Conservation (phyloP, 805 yeast genomes). For the Yarrowia sp. region DNA sequence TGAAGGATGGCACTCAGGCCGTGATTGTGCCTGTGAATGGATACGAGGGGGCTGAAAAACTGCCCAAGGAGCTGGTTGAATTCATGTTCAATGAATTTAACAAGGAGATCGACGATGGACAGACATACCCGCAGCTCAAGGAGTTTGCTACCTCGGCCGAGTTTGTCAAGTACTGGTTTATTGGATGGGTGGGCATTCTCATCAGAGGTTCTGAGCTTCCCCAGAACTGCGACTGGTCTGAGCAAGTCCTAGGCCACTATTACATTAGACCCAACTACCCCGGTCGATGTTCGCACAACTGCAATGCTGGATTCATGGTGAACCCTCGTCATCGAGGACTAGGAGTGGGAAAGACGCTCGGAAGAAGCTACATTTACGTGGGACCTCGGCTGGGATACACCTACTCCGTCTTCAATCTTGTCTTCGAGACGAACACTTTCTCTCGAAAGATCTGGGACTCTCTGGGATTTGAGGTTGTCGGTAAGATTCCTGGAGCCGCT, state of each 20-base stretch:
- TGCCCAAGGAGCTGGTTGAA: conserved; percentile 75
- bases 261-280: conserved; percentile 85
- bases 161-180: conserved; percentile 85
- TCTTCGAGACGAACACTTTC: conserved; percentile 85
- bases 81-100: conserved; percentile 89
- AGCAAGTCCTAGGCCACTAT: conserved; percentile 85
- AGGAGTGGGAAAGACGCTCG: conserved; percentile 83
- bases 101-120: conserved; percentile 86
- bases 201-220: conserved; percentile 37
- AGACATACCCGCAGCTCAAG: conserved; percentile 82
- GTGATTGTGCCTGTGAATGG: conserved; percentile 1
- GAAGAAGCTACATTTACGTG: conserved; percentile 85
- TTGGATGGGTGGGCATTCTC: conserved; percentile 69
- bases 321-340: conserved; percentile 90
- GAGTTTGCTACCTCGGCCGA: conserved; percentile 63
- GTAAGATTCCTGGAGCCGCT: conserved; percentile 81
- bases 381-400: conserved; percentile 86
- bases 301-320: conserved; percentile 83
- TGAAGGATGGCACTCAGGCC: conserved; percentile 3
- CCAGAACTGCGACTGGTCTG: conserved; percentile 83
- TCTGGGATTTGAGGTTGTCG: conserved; percentile 71
- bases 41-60: conserved; percentile 33
- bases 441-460: conserved; percentile 77
- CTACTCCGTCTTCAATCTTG: conserved; percentile 76
- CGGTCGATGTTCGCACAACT: conserved; percentile 87